phyloP scores from a whole-genome alignment of 2,329 filamentous ascomycete species.

The Akanthomyces dipterigenus region DNA sequence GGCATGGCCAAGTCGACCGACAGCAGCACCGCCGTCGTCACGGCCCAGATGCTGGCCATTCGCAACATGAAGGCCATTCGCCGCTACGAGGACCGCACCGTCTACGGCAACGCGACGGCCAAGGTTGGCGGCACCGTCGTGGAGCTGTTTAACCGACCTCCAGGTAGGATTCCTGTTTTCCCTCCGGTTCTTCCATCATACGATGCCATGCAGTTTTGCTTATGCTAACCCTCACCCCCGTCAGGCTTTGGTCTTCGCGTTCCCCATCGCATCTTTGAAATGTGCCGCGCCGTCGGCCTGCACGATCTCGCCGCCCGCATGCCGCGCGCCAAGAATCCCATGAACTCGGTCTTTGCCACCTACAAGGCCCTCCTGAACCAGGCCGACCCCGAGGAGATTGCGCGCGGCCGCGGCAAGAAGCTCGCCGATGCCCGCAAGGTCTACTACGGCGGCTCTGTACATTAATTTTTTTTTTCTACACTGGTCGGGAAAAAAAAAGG shows the following conservation, averaged over 20 bases:
- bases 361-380: slow-evolving; percentile 78
- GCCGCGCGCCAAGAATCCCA: slow-evolving; percentile 81
- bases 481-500: too few species aligned
- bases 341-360: slow-evolving; percentile 95
- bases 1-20: slow-evolving; percentile 87
- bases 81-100: slow-evolving; percentile 86
- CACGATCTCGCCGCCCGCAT: slow-evolving; percentile 79
- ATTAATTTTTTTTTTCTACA: slow-evolving; percentile 32
- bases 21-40: slow-evolving; percentile 55
- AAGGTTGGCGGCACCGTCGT: slow-evolving; percentile 89
- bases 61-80: slow-evolving; percentile 89
- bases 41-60: slow-evolving; percentile 76
- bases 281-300: slow-evolving; percentile 82
- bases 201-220: too few species aligned
- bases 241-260: slow-evolving; percentile 89
- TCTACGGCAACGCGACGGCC: slow-evolving; percentile 73
- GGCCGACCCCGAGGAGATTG: slow-evolving; percentile 81
- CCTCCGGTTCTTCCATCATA: neutral
- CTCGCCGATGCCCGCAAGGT: slow-evolving; percentile 93
- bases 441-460: slow-evolving; percentile 80
- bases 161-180: slow-evolving; percentile 54
- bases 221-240: too few species aligned
- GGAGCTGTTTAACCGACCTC: slow-evolving; percentile 72
- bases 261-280: slow-evolving; percentile 88
- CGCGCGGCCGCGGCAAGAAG: slow-evolving; percentile 85